phyloP scores from a whole-genome alignment of 2,329 filamentous ascomycete species.

The Coniochaeta ligniaria region DNA sequence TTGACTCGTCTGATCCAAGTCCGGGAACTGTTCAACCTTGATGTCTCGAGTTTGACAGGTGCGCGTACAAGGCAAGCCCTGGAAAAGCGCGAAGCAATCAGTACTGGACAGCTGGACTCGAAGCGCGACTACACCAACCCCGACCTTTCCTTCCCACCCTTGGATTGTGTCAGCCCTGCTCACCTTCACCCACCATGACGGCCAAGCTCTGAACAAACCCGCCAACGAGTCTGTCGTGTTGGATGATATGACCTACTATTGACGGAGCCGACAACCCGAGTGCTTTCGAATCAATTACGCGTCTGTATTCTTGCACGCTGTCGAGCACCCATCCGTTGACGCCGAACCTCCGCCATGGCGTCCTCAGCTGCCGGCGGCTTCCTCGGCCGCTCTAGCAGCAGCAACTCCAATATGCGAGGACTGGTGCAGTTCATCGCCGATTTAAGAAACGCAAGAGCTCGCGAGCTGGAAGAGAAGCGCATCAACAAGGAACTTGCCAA shows the following conservation, averaged over 20 bases:
- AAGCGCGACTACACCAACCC: background rate
- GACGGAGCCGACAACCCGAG: background rate
- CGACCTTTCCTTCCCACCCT: background rate
- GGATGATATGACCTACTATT: background rate
- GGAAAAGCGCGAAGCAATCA: background rate
- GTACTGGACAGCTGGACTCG: background rate
- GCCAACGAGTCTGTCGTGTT: background rate
- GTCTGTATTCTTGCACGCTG: background rate
- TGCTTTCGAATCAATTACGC: background rate
- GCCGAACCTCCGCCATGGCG: constrained; percentile 37
- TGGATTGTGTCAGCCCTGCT: background rate
- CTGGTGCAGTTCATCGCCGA: constrained; percentile 98
- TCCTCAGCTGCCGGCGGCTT: constrained; percentile 49
- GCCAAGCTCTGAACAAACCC: background rate
- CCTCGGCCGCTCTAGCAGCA: constrained; percentile 57
- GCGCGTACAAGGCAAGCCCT: background rate
- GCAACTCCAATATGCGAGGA: constrained; percentile 66
- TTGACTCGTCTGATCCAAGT: background rate
- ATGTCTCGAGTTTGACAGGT: background rate
- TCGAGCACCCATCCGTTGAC: background rate
- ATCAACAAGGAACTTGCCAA: constrained; percentile 99
- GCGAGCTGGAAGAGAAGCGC: constrained; percentile 95
- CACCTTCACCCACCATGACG: background rate
- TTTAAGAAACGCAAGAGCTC: constrained; percentile 84
- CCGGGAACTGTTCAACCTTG: background rate